A percentile compares a stretch with the other conserved stretches of the same genome.
Evolutionary conservation across 768 basidiomycete genomes (phyloP).

Genomic region (Chiua virens): DNA sequence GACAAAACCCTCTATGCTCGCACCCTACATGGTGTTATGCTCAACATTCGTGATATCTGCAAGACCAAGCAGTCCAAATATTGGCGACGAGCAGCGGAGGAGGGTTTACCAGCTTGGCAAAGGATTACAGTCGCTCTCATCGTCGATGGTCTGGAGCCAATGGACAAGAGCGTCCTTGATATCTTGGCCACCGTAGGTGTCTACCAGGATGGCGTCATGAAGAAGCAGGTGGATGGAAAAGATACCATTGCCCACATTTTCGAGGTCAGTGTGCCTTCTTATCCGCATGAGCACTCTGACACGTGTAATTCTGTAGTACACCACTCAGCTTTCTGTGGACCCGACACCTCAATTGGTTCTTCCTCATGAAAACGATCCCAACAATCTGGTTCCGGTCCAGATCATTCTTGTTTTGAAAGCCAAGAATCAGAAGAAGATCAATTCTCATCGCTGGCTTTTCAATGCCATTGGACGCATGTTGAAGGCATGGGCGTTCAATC

Average conservation of each 20-base stretch:
- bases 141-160: constrained; percentile 89
- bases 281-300: neutral
- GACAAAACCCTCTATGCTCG: constrained; percentile 90
- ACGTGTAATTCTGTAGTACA: constrained; percentile 60
- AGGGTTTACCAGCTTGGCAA: constrained; percentile 87
- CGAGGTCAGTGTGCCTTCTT: constrained; percentile 54
- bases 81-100: constrained; percentile 81
- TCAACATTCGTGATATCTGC: constrained; percentile 97
- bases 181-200: constrained; percentile 87
- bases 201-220: constrained; percentile 95
- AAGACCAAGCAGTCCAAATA: constrained; percentile 93
- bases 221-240: constrained; percentile 87
- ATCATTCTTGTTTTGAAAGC: constrained; percentile 91
- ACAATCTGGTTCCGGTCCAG: constrained; percentile 91
- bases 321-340: constrained; percentile 93
- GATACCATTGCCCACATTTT: constrained; percentile 93
- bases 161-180: constrained; percentile 95
- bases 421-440: constrained; percentile 95
- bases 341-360: constrained; percentile 87
- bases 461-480: constrained; percentile 87
- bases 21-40: constrained; percentile 94
- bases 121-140: constrained; percentile 88
- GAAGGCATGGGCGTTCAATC: constrained; percentile 45
- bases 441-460: constrained; percentile 94
- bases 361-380: constrained; percentile 85